Conservation (phyloP, 1,139 yeast genomes). For the Wickerhamomyces sp. region DNA sequence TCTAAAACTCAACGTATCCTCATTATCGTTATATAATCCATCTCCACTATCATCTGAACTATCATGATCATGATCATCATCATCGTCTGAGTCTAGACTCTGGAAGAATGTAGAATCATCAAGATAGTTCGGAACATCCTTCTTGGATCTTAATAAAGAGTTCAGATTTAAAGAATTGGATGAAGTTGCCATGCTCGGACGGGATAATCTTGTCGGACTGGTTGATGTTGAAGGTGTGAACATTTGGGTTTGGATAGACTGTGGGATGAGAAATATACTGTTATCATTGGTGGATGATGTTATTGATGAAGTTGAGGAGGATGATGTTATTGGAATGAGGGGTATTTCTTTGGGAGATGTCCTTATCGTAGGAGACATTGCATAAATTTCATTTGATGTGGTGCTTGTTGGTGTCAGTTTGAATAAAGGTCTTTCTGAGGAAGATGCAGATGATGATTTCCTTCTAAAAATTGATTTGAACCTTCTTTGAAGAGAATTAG, state of each 20-base stretch:
- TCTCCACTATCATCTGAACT: neutral
- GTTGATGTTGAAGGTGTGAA: neutral
- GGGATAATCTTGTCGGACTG: neutral
- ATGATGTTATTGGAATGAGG: neutral
- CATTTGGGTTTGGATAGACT: too few relatives aligned
- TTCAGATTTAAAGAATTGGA: constrained; percentile 19
- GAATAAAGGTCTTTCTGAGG: constrained; percentile 2
- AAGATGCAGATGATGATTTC: constrained; percentile 12
- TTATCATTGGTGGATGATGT: neutral
- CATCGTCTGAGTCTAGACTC: constrained; percentile 1
- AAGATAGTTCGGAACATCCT: constrained; percentile 18
- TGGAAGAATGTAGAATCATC: constrained; percentile 19
- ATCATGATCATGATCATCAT: constrained; percentile 1
- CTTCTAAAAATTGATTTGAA: constrained; percentile 22
- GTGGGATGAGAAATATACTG: neutral
- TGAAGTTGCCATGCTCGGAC: constrained; percentile 14
- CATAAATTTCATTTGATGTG: constrained; percentile 1
- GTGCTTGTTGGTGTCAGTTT: constrained; percentile 4
- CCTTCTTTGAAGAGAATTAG: constrained; percentile 12
- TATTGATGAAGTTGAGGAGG: constrained; percentile 3
- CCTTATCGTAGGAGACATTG: neutral
- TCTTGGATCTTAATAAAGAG: constrained; percentile 18
- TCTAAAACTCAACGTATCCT: constrained; percentile 14
- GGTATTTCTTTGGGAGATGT: neutral
- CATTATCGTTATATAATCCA: constrained; percentile 6